Conservation (phyloP, 148 eudicot species). For the Fagopyrum esculentum region DNA sequence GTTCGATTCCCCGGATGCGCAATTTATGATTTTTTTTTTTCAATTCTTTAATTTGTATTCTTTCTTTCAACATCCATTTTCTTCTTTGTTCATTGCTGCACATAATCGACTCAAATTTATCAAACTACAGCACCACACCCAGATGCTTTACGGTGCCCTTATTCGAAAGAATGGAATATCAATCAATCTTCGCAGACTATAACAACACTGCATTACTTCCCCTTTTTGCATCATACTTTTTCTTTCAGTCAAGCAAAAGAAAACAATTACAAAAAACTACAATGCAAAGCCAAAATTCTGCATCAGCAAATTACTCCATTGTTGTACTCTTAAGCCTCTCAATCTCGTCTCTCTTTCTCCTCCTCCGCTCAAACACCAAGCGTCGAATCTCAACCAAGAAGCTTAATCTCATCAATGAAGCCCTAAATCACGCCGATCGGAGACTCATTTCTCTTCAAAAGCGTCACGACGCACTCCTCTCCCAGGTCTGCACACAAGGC, state of each 20-base stretch:
- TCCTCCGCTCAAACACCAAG: not conserved
- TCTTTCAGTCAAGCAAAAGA: not conserved
- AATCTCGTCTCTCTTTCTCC: not conserved
- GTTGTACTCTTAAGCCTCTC: not conserved
- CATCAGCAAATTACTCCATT: not conserved
- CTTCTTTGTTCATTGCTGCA: too few relatives aligned
- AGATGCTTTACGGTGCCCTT: not conserved
- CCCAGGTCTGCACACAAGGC: conserved; percentile 36
- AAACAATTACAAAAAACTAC: too few relatives aligned
- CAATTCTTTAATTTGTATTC: too few relatives aligned
- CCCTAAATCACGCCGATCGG: conserved; percentile 36
- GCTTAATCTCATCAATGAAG: conserved; percentile 19
- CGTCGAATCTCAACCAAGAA: not conserved
- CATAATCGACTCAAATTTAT: too few relatives aligned
- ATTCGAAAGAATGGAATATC: not conserved
- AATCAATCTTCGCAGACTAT: not conserved
- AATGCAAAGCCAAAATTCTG: not conserved
- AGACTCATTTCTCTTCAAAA: conserved; percentile 28
- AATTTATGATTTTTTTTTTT: not conserved
- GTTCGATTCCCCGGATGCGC: conserved; percentile 68
- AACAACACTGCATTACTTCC: not conserved
- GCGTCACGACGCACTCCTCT: conserved; percentile 43
- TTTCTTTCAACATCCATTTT: too few relatives aligned
- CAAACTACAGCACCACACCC: not conserved
- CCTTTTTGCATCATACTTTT: not conserved